These are phyloP conservation scores for Crithidia bombi DNA, from an alignment of 208 protist genomes.

Conservation along the genomic window DNA sequence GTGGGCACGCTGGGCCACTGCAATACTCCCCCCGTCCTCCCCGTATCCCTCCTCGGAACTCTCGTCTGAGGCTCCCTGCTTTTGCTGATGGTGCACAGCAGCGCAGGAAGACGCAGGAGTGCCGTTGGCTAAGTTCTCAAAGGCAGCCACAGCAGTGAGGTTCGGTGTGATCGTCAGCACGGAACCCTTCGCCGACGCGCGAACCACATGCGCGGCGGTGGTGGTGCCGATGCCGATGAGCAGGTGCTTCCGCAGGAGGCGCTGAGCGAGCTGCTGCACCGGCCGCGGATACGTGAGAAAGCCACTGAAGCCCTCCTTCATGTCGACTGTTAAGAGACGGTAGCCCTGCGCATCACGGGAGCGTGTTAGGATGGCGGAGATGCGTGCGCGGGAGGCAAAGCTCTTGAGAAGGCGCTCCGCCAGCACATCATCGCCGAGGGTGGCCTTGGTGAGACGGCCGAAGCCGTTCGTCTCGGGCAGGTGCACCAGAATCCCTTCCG, in stretches of 20 bases:
- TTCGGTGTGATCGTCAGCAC: conserved; percentile 60
- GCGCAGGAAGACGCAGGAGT: conserved; percentile 1
- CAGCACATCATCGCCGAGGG: conserved; percentile 70
- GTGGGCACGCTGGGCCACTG: not conserved
- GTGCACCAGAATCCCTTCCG: conserved; percentile 80
- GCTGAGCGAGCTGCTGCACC: conserved; percentile 55
- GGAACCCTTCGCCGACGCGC: conserved; percentile 55
- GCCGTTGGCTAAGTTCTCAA: conserved; percentile 45
- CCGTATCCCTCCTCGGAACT: conserved; percentile 10
- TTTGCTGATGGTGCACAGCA: not conserved
- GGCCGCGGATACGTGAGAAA: conserved; percentile 53
- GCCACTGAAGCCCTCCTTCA: conserved; percentile 64
- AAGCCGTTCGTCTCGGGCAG: conserved; percentile 75
- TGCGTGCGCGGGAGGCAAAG: conserved; percentile 57
- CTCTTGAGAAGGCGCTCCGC: conserved; percentile 69
- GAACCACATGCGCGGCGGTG: conserved; percentile 62
- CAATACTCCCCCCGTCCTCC: not conserved
- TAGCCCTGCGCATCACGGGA: conserved; percentile 80
- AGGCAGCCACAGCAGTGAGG: conserved; percentile 69
- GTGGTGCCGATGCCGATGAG: conserved; percentile 80
- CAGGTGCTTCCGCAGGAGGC: conserved; percentile 82
- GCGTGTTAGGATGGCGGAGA: conserved; percentile 51
- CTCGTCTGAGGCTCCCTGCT: not conserved
- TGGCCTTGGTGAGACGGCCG: conserved; percentile 70
- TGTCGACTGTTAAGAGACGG: conserved; percentile 63